phyloP scores from a whole-genome alignment of 192 early-diverging fungal genomes.

The Coemansia javaensis region DNA sequence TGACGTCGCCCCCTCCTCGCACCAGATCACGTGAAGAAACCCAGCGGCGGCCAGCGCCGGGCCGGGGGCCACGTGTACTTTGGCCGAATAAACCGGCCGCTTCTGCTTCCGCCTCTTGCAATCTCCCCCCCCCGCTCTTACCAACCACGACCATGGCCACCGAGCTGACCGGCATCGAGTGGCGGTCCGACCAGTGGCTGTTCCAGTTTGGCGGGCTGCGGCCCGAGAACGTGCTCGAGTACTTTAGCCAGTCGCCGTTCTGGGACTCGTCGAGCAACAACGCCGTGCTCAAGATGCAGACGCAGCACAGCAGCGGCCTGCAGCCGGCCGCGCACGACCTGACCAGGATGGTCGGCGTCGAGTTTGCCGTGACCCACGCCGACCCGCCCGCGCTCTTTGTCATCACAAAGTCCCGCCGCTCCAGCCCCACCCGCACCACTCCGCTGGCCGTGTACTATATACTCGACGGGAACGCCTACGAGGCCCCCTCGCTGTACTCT shows the following conservation, averaged over 20 bases:
- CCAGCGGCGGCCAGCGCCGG: no score
- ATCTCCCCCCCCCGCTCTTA: no score
- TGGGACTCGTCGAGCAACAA: conserved; percentile 79
- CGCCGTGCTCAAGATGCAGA: conserved; percentile 74
- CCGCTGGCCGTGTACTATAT: conserved; percentile 58
- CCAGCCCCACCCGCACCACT: conserved; percentile 54
- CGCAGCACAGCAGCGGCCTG: conserved; percentile 75
- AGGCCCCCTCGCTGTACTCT: conserved; percentile 66
- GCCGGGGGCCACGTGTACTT: no score
- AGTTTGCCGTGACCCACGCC: conserved; percentile 68
- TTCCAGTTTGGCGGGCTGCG: conserved; percentile 65
- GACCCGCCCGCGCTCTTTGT: conserved; percentile 63
- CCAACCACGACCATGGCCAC: conserved; percentile 14
- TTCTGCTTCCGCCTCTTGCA: not conserved
- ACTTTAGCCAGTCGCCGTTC: conserved; percentile 77
- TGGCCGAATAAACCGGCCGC: no score
- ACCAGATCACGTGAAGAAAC: no score
- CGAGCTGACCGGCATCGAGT: conserved; percentile 59
- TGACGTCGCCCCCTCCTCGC: no score
- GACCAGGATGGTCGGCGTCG: conserved; percentile 71
- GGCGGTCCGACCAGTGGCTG: conserved; percentile 60
- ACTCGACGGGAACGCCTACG: conserved; percentile 65
- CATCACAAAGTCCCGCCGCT: conserved; percentile 64
- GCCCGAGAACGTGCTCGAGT: conserved; percentile 71
- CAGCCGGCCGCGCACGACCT: conserved; percentile 37